A percentile compares a stretch with the other conserved stretches of the same genome.
Evolutionary conservation across 768 basidiomycete species (phyloP).

Genomic region (Suillus luteus): DNA sequence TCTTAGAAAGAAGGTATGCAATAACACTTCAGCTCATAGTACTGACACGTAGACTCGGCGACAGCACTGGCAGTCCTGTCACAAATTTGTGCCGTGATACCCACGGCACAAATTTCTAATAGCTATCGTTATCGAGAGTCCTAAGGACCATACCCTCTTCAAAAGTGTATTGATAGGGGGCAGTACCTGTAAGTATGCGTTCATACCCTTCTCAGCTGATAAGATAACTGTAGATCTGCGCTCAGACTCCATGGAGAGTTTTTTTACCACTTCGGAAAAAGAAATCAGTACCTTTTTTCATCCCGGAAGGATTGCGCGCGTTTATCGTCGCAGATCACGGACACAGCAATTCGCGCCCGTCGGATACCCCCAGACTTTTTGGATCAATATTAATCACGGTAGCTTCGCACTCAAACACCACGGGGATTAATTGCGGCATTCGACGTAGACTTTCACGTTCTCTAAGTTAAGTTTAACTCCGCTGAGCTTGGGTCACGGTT

Average conservation of each 20-base stretch:
- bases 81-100: neutral
- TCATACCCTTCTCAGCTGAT: neutral
- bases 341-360: neutral
- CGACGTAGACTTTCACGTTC: neutral
- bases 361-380: neutral
- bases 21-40: neutral
- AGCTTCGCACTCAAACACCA: neutral
- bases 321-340: constrained; percentile 2
- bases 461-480: neutral
- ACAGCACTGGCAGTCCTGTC: neutral
- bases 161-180: neutral
- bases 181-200: neutral
- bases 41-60: neutral
- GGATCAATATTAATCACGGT: neutral
- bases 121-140: too few species aligned
- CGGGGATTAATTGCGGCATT: neutral
- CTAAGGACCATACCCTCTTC: neutral
- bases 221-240: neutral
- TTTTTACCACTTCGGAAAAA: neutral
- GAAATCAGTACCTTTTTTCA: neutral
- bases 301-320: neutral
- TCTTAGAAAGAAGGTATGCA: neutral
- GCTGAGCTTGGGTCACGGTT: neutral
- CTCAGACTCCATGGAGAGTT: neutral
- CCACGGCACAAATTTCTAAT: too few species aligned